Percentiles rank a stretch among this genome's conserved stretches.
Evolutionary conservation across 352 stramenopile species (phyloP).

Genomic region (Phytophthora pisi): DNA sequence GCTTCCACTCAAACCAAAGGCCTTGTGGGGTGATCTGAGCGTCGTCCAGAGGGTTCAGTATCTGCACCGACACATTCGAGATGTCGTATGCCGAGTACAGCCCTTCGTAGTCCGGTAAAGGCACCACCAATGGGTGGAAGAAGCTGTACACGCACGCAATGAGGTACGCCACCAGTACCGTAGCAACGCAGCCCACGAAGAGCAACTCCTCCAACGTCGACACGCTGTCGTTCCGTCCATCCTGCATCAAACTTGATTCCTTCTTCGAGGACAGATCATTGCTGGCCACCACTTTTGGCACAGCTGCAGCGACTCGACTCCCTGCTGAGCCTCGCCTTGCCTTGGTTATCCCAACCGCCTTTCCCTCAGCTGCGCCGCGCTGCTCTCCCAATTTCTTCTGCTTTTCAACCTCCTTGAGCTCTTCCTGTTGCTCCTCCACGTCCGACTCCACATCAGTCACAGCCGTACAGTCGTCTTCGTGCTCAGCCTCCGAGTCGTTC

Average conservation of each 20-base stretch:
- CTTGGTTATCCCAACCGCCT: constrained; percentile 1
- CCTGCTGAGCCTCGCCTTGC: background rate
- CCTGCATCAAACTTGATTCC: background rate
- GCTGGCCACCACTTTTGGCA: background rate
- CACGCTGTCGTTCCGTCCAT: background rate
- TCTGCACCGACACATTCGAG: constrained; percentile 48
- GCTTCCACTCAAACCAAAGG: constrained; percentile 48
- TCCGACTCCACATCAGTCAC: background rate
- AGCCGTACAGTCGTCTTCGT: constrained; percentile 17
- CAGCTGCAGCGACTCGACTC: background rate
- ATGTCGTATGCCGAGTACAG: constrained; percentile 52
- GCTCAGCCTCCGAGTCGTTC: constrained; percentile 10
- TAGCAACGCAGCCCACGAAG: constrained; percentile 32
- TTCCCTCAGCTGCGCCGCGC: background rate
- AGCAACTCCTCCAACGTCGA: constrained; percentile 25
- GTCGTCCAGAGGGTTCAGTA: constrained; percentile 36
- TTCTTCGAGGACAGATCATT: background rate
- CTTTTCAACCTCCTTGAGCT: background rate
- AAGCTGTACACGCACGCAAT: constrained; percentile 49
- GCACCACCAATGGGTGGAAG: constrained; percentile 42
- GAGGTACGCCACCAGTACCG: constrained; percentile 45
- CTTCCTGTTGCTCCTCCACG: constrained; percentile 4
- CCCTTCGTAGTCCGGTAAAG: constrained; percentile 39
- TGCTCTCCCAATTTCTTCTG: background rate
- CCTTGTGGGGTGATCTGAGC: constrained; percentile 22